Evolutionary conservation across 2,329 filamentous ascomycete genomes (phyloP).

Genomic region (Alternaria panax): DNA sequence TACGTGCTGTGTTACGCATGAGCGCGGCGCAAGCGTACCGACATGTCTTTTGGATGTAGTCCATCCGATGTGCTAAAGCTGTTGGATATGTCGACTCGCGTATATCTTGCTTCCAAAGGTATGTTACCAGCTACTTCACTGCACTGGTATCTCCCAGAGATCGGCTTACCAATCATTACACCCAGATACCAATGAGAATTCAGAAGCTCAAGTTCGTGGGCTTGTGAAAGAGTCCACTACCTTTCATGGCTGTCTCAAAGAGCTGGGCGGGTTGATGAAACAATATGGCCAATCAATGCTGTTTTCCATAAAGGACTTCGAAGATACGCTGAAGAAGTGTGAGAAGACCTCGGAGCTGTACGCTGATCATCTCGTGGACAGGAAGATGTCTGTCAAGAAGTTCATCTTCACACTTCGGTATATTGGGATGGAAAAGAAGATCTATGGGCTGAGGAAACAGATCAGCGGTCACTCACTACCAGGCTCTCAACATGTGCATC

Average conservation of each 20-base stretch:
- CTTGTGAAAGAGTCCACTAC: conserved; percentile 41
- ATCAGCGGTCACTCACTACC: conserved; percentile 42
- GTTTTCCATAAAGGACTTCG: conserved; percentile 40
- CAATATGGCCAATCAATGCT: conserved; percentile 43
- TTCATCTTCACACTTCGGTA: conserved; percentile 41
- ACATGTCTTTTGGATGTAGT: conserved; percentile 44
- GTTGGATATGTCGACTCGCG: conserved; percentile 40
- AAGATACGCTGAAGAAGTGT: conserved; percentile 41
- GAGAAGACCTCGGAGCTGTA: conserved; percentile 41
- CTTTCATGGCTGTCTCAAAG: conserved; percentile 39
- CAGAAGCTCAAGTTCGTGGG: conserved; percentile 40
- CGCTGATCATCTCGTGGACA: conserved; percentile 40
- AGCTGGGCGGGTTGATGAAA: conserved; percentile 42
- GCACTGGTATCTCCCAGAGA: background rate
- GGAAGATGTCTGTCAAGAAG: conserved; percentile 41
- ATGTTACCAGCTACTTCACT: conserved; percentile 7
- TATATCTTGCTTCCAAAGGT: conserved; percentile 47
- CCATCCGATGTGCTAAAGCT: conserved; percentile 43
- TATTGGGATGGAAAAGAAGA: conserved; percentile 46
- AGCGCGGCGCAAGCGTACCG: conserved; percentile 33
- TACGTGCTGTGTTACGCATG: conserved; percentile 30
- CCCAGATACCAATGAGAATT: conserved; percentile 46
- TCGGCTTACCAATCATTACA: conserved; percentile 13
- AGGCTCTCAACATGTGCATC: conserved; percentile 43
- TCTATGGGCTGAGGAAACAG: conserved; percentile 37